Evolutionary conservation across 768 basidiomycete genomes (phyloP).

Genomic region (Lentinula sp.): DNA sequence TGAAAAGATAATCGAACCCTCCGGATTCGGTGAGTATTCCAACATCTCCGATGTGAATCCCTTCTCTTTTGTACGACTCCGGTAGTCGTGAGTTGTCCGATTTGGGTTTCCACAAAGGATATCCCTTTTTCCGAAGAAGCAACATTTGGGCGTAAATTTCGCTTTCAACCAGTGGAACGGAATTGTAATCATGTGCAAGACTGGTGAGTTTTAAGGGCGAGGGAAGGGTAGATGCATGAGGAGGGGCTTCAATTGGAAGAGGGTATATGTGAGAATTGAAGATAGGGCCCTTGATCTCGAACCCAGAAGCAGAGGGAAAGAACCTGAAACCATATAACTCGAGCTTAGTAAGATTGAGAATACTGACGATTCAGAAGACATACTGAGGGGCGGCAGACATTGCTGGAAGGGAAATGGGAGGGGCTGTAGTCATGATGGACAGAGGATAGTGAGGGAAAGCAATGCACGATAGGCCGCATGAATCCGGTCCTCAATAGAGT

Average conservation of each 20-base stretch:
- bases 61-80: constrained; percentile 12
- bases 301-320: background rate
- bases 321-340: background rate
- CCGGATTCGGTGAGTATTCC: constrained; percentile 21
- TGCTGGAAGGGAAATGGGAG: background rate
- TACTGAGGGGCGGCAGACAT: background rate
- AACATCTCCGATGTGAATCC: constrained; percentile 24
- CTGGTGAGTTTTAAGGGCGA: background rate
- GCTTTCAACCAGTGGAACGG: background rate
- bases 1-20: constrained; percentile 23
- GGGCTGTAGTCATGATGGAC: background rate
- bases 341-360: background rate
- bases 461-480: no score
- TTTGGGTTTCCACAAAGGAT: constrained; percentile 21
- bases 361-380: background rate
- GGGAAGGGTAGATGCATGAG: background rate
- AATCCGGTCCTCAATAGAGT: no score
- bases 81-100: constrained; percentile 6
- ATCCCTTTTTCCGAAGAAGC: constrained; percentile 15
- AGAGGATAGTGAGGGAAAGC: no score
- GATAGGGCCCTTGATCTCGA: background rate
- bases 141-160: constrained; percentile 15
- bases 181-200: no score
- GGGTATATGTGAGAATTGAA: background rate
- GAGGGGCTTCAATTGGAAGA: background rate